phyloP scores from a whole-genome alignment of 306 rosid species.

The Cucumis sativus region DNA sequence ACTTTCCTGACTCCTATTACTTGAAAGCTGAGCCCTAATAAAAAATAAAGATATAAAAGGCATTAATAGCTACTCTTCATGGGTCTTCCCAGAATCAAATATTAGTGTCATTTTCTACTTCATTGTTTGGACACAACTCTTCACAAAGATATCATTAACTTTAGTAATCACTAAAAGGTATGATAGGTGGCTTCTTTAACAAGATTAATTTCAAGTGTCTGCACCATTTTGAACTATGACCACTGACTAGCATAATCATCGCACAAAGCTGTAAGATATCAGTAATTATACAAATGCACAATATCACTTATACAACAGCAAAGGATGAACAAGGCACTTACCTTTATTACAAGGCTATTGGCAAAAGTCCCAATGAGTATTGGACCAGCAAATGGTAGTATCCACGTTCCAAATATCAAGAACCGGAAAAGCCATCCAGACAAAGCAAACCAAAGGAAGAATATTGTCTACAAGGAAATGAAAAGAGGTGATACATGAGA shows the following conservation, averaged over 20 bases:
- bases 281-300: neutral
- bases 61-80: neutral
- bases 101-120: neutral
- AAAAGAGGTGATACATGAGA: neutral
- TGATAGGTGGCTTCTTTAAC: neutral
- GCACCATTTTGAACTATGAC: neutral
- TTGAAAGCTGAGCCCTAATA: neutral
- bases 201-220: neutral
- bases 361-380: conserved; percentile 80
- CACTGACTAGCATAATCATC: neutral
- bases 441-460: conserved; percentile 89
- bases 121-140: neutral
- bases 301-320: neutral
- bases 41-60: neutral
- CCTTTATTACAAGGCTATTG: conserved; percentile 74
- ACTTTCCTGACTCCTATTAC: neutral
- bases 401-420: conserved; percentile 64
- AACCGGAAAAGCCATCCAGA: conserved; percentile 95
- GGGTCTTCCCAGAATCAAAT: neutral
- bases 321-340: conserved; percentile 14
- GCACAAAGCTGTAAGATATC: neutral
- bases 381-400: conserved; percentile 93
- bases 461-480: conserved; percentile 52
- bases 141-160: neutral
- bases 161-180: neutral